Evolutionary conservation across 2,329 filamentous ascomycete species (phyloP), one percentile per base, ranked within the genome.

Genomic region (Aureobasidium sp.): DNA sequence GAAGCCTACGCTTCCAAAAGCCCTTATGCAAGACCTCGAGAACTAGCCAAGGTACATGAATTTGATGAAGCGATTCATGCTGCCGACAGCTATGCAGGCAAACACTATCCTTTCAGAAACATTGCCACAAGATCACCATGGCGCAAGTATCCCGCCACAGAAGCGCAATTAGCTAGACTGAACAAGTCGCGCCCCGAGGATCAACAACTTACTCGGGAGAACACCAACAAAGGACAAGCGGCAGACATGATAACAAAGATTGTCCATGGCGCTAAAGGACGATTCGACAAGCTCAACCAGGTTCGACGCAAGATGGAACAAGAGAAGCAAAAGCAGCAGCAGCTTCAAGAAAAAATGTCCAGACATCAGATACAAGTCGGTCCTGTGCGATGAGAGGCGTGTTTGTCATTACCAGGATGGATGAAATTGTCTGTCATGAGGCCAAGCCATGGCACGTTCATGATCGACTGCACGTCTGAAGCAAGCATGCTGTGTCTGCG

Each of bases 201-300:
- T n/a, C 77, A 85, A 31, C 77, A 82, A 59, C 70, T 91, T 56
- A 80, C 76, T 1, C 67, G 75, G 0, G 75, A 76, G 0, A 81
- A 86, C 31, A 69, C 96, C 63, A 91, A 83, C 15, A 94, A 92
- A 70, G 93, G 93, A 8, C 85, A 85, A 71, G 92, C 91, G 5
- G 82, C 82, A 5, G 92, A 97, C 72, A 92, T 96, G 88, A 96
- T 97, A 66, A 95, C 90, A 8, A 95, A 96, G 74, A 71, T 96
- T 64, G 93, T 88, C 73, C 89, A 94, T 71, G 93, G 93, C 0
- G 90, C 89, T 0, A 79, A 84, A 79, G 73, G 89, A 75, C 65
- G 84, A 76, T 76, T 91, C 82, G 49, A 66, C 42, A 66, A 63
- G 45, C 61, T 66, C 25, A 62, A 41, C n/a, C 51, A 60, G 15